Percentiles rank a stretch among this genome's conserved stretches.
phyloP scores from a whole-genome alignment of 1,284 basidiomycete genomes.

The Marasmius oreades region DNA sequence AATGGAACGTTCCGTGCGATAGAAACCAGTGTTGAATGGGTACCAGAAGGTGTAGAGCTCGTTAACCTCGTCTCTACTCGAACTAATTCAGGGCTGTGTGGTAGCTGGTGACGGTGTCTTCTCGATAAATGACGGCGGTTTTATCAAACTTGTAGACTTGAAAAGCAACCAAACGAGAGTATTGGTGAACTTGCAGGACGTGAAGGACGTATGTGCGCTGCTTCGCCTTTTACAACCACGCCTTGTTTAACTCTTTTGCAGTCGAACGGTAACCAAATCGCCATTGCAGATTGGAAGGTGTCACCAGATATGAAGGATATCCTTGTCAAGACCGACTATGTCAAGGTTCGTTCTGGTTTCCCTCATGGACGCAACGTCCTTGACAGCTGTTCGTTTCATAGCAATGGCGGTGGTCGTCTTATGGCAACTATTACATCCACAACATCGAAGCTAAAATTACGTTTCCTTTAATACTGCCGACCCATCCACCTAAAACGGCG shows the following conservation, averaged over 20 bases:
- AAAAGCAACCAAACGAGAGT: conserved; percentile 69
- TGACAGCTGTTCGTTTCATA: conserved; percentile 25
- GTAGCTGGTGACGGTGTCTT: conserved; percentile 91
- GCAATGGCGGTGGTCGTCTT: conserved; percentile 92
- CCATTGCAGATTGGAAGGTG: conserved; percentile 67
- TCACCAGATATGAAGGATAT: conserved; percentile 88
- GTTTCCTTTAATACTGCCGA: conserved; percentile 63
- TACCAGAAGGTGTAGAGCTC: conserved; percentile 77
- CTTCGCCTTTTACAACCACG: background rate
- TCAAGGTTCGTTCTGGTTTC: conserved; percentile 55
- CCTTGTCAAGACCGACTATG: conserved; percentile 70
- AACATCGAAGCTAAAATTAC: conserved; percentile 58
- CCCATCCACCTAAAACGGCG: conserved; percentile 65
- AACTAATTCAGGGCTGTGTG: background rate
- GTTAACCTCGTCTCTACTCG: background rate
- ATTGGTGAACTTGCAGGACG: conserved; percentile 58
- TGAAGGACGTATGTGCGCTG: conserved; percentile 54
- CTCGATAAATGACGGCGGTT: conserved; percentile 56
- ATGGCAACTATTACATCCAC: conserved; percentile 88
- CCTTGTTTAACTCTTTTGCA: conserved; percentile 25
- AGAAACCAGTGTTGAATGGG: conserved; percentile 64
- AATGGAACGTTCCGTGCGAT: conserved; percentile 77
- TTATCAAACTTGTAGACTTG: conserved; percentile 76
- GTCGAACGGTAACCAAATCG: conserved; percentile 54
- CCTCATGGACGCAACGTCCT: background rate